A percentile compares a stretch with the other conserved stretches of the same genome.
Conservation (phyloP, 148 eudicot genomes). For the Dianthus caryophyllus region DNA sequence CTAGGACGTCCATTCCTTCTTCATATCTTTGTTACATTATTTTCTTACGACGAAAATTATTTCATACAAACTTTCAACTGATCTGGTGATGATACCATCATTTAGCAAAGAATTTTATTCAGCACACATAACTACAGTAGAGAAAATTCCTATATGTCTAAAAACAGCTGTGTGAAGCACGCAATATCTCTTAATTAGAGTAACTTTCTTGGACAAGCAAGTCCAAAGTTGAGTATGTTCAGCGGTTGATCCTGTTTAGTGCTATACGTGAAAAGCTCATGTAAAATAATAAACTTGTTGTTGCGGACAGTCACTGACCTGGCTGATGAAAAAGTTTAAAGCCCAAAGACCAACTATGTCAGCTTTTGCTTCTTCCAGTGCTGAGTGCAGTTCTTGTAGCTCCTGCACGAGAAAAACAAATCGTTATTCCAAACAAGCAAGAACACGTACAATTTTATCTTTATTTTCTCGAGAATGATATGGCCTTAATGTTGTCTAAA, state of each 20-base stretch:
- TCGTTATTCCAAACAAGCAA: not conserved
- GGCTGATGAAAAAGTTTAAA: slow-evolving; percentile 57
- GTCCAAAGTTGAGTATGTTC: not conserved
- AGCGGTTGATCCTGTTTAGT: not conserved
- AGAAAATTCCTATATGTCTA: not conserved
- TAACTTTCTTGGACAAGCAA: not conserved
- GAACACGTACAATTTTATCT: not conserved
- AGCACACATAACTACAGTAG: not conserved
- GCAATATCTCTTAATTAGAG: not conserved
- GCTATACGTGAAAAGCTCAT: not conserved
- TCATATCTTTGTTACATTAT: too few relatives aligned
- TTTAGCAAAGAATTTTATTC: too few relatives aligned
- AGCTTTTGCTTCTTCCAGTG: slow-evolving; percentile 97
- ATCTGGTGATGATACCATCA: too few relatives aligned
- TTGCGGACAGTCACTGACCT: slow-evolving; percentile 38
- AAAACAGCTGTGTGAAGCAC: not conserved
- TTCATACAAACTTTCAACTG: too few relatives aligned
- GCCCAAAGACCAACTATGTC: slow-evolving; percentile 99
- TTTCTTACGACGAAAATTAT: too few relatives aligned
- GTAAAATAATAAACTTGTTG: not conserved
- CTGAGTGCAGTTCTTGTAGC: slow-evolving; percentile 91
- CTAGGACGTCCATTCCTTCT: too few relatives aligned
- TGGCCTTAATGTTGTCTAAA: not conserved
- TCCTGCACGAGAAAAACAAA: slow-evolving; percentile 41
- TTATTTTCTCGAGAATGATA: not conserved